Evolutionary conservation across 192 early-diverging fungal genomes (phyloP).

Genomic region (Umbelopsis sp.): DNA sequence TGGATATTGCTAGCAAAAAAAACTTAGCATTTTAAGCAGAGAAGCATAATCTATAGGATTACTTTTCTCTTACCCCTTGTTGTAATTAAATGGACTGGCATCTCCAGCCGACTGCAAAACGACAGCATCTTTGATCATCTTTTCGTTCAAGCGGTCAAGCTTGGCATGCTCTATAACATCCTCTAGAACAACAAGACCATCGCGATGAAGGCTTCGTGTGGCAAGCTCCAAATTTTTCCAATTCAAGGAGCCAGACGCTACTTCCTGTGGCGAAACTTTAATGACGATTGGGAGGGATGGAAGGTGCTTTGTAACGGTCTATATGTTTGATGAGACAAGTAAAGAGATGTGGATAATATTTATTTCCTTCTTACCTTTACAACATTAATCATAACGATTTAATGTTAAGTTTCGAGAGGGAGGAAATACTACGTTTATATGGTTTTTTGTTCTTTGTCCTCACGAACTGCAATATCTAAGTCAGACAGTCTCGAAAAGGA

Average conservation of each 20-base stretch:
- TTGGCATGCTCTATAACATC: not conserved
- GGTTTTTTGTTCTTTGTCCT: not conserved
- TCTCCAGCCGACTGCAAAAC: not conserved
- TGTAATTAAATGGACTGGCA: not conserved
- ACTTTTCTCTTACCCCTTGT: not conserved
- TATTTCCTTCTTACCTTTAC: not conserved
- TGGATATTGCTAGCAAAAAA: not conserved
- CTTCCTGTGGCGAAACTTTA: not conserved
- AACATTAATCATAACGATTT: not conserved
- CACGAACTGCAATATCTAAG: not conserved
- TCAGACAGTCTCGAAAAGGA: not conserved
- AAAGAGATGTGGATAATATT: not conserved
- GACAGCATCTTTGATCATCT: not conserved
- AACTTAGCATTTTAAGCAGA: not conserved
- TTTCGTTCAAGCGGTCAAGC: not conserved
- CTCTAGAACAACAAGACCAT: constrained; percentile 1
- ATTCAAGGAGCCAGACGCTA: not conserved
- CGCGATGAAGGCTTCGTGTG: not conserved
- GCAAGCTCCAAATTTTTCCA: not conserved
- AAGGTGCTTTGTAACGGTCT: not conserved
- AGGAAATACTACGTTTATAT: not conserved
- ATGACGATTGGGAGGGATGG: not conserved
- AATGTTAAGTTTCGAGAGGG: not conserved
- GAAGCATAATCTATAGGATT: not conserved
- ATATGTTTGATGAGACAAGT: not conserved